phyloP scores from a whole-genome alignment of 345 rosid species.

The Cardiospermum halicacabum region DNA sequence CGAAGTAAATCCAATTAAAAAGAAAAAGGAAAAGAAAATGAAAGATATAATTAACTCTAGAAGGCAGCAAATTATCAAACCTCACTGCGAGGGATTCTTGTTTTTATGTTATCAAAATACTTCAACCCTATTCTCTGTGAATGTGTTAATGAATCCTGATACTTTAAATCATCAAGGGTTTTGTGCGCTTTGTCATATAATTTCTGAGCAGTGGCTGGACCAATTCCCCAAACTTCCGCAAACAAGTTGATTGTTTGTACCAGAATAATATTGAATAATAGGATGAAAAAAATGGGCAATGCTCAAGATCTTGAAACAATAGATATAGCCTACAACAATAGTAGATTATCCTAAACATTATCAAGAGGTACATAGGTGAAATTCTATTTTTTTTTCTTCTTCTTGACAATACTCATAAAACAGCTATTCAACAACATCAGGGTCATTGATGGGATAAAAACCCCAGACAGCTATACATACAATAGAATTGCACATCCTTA shows the following conservation, averaged over 20 bases:
- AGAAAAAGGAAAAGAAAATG: not conserved
- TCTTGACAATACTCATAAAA: too few relatives aligned
- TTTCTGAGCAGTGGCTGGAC: slow-evolving; percentile 91
- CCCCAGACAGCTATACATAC: too few relatives aligned
- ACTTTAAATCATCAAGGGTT: slow-evolving; percentile 69
- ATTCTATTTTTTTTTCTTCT: too few relatives aligned
- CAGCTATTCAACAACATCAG: too few relatives aligned
- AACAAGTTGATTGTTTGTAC: slow-evolving; percentile 75
- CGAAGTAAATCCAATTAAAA: slow-evolving; percentile 4
- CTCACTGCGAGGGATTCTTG: slow-evolving; percentile 86
- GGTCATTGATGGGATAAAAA: too few relatives aligned
- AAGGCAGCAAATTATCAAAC: slow-evolving; percentile 33
- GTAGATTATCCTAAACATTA: not conserved
- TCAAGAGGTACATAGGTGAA: not conserved
- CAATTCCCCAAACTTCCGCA: slow-evolving; percentile 98
- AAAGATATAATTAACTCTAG: too few relatives aligned
- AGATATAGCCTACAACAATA: not conserved
- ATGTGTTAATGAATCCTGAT: slow-evolving; percentile 69
- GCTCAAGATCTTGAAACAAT: slow-evolving; percentile 1
- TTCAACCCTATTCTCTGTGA: slow-evolving; percentile 83
- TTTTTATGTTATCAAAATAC: slow-evolving; percentile 80
- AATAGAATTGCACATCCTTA: too few relatives aligned
- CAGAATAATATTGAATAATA: slow-evolving; percentile 29
- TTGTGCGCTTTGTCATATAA: slow-evolving; percentile 87
- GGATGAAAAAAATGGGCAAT: not conserved